phyloP scores from a whole-genome alignment of 1,139 yeast genomes.

The Nakaseomyces uthaithaninus region DNA sequence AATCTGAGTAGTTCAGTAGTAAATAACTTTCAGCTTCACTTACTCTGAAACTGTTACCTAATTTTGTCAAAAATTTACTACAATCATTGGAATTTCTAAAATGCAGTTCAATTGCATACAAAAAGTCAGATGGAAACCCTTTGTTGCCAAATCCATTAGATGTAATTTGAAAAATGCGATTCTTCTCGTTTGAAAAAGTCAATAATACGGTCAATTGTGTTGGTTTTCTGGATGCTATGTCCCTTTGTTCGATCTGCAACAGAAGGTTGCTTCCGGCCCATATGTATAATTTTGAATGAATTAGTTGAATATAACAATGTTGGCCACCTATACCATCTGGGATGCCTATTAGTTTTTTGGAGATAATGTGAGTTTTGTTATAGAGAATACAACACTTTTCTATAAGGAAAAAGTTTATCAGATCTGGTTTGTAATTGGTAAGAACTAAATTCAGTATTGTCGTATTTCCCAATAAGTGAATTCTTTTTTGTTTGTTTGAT shows the following conservation, averaged over 20 bases:
- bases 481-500: not conserved
- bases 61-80: constrained; percentile 11
- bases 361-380: not conserved
- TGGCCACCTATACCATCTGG: not conserved
- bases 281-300: not conserved
- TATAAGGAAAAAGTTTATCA: not conserved
- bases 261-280: constrained; percentile 1
- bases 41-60: constrained; percentile 16
- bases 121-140: not conserved
- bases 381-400: constrained; percentile 2
- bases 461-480: not conserved
- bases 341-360: not conserved
- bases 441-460: not conserved
- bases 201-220: not conserved
- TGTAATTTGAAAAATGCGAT: constrained; percentile 8
- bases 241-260: not conserved
- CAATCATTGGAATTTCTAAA: constrained; percentile 8
- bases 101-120: constrained; percentile 15
- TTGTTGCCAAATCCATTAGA: not conserved
- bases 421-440: not conserved
- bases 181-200: not conserved
- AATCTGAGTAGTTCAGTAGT: constrained; percentile 15
- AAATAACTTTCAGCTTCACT: constrained; percentile 23
- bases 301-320: not conserved
- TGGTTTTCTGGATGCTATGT: not conserved